Base-by-base conservation (phyloP, 768 basidiomycete species). In the Lactifluus piperatus region DNA sequence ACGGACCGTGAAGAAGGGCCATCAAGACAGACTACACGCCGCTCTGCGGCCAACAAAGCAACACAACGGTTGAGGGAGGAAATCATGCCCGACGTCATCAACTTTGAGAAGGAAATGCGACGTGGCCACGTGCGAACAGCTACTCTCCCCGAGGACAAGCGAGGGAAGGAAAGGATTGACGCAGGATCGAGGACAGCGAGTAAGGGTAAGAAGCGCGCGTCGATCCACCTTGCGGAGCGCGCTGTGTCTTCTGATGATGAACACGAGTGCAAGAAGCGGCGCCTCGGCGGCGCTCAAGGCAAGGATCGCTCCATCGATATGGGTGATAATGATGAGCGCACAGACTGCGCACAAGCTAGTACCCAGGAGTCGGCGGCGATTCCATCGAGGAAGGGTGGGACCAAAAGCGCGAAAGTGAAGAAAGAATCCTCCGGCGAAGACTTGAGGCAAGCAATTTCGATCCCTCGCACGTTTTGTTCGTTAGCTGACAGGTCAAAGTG, bases 51-150 rank as follows among this genome's bases (percentile, higher is more conserved):
- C 60, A 83, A 67, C 71, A 80, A 73, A 54, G 82, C 81, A 9
- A 74, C 69, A 4, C 71, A 72, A 51, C 73, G 72, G 43, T 64
- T 82, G 49, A 74, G 73, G 45, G 73, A 79, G 8, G 72, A 74
- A 52, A 74, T 92, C 57, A 91, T 92, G 84, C 90, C 90, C 0
- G 91, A 93, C 64, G 76, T 90, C 3, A 63, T 84, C 41, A 79
- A 75, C 57, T 92, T 77, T 66, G 81, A 91, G 68, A 79, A 79
- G 64, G 84, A 92, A 72, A 76, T 80, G 75, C 80, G 79, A 64
- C 64, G 64, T 2, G 71, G 72, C 20, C 49, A 62, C 20, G 69
- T 75, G 36, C 68, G 67, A 34, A 60, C 54, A 2, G 66, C 51
- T 22, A 60, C 67, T 57, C 66, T 71, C 22, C 59, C 60, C 29